Conservation (phyloP, 331 rosid species). For the Stylosanthes scabra region DNA sequence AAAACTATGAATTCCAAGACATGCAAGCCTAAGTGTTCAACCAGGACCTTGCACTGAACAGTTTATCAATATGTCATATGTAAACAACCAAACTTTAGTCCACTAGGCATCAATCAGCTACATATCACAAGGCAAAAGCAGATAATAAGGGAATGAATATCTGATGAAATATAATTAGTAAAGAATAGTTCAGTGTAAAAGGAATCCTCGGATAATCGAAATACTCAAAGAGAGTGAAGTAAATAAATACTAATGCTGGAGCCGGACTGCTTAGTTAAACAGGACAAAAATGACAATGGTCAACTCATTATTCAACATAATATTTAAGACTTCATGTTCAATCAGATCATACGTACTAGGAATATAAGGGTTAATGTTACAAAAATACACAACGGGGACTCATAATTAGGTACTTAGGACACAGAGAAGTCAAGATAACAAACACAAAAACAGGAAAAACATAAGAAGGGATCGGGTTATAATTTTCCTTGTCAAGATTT, state of each 20-base stretch:
- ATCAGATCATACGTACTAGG: not conserved
- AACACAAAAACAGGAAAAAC: not conserved
- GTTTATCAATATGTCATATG: not conserved
- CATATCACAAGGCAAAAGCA: constrained; percentile 14
- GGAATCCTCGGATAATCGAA: constrained; percentile 4
- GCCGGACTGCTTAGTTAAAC: constrained; percentile 10
- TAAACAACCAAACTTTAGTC: not conserved
- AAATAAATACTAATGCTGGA: not conserved
- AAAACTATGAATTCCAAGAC: not conserved
- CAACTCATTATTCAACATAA: constrained; percentile 9
- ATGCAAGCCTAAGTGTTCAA: not conserved
- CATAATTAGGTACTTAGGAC: not conserved
- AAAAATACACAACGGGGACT: not conserved
- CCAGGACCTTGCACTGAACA: not conserved
- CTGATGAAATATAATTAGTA: not conserved
- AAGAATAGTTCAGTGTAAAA: constrained; percentile 5
- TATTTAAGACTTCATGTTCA: not conserved
- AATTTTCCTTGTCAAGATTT: not conserved
- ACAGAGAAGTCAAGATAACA: not conserved
- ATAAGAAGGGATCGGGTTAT: constrained; percentile 4
- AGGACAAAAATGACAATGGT: constrained; percentile 2
- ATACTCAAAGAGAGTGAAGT: not conserved
- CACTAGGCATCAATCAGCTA: not conserved
- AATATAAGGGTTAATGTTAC: constrained; percentile 1
- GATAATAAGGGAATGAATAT: not conserved